These are phyloP conservation scores for Eucalyptus regnans DNA, from an alignment of 345 rosid species.

Conservation along the genomic window DNA sequence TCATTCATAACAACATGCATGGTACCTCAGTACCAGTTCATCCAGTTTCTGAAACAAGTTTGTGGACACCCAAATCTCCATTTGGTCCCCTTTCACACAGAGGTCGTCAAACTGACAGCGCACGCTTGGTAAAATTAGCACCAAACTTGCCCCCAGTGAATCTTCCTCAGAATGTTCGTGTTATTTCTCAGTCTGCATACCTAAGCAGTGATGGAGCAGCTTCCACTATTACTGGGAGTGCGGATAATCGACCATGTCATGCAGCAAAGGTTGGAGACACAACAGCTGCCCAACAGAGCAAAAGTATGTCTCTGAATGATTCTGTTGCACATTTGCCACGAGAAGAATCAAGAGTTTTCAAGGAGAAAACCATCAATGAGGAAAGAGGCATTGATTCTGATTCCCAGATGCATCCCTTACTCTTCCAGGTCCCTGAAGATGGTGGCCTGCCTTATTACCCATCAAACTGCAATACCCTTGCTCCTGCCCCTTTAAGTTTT, in stretches of 20 bases:
- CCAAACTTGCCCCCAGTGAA: constrained; percentile 91
- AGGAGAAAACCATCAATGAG: constrained; percentile 30
- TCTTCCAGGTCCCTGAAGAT: constrained; percentile 62
- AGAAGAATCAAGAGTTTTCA: constrained; percentile 26
- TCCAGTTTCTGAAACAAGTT: constrained; percentile 9
- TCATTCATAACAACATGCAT: not conserved
- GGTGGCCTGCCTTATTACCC: constrained; percentile 46
- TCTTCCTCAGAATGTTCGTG: constrained; percentile 87
- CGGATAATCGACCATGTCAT: not conserved
- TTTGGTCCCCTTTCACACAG: constrained; percentile 25
- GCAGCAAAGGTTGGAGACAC: constrained; percentile 1
- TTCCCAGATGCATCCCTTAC: constrained; percentile 86
- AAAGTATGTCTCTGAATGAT: constrained; percentile 13
- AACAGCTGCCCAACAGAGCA: constrained; percentile 4
- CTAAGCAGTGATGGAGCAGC: constrained; percentile 27
- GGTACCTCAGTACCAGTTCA: constrained; percentile 1
- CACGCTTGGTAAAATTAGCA: constrained; percentile 72
- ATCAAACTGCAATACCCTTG: constrained; percentile 13
- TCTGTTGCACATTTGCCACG: constrained; percentile 7
- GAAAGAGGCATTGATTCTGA: constrained; percentile 32
- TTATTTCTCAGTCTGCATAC: constrained; percentile 62
- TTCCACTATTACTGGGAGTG: constrained; percentile 2
- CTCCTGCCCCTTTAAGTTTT: constrained; percentile 55
- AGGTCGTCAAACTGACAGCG: constrained; percentile 25
- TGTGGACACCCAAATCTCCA: constrained; percentile 21